Evolutionary conservation across 106 monocot genomes (phyloP), one percentile per base, ranked within the genome.

Genomic region (Agapanthus africanus): DNA sequence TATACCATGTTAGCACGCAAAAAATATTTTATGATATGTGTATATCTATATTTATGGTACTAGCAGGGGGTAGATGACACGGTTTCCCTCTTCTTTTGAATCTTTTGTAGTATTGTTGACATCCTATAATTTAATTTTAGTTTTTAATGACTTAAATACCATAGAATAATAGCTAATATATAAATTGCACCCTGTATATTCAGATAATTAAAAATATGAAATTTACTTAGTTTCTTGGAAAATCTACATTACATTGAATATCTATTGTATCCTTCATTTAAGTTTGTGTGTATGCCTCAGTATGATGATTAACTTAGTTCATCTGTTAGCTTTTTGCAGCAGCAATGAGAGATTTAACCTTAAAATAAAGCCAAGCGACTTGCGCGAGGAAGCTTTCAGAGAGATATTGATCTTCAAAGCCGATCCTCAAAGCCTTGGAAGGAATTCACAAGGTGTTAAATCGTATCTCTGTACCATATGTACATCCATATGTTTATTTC

Each of bases 261-360:
- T n/a, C 15, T 37, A 63, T 35, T n/a, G 16, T 63, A 19, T 26
- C 21, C 21, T 19, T 36, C 63, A 65, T 39, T 38, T 15, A 65
- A 40, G 35, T 22, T 40, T 40, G 40, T 40, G 25, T n/a, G 6
- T 64, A 38, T 67, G 15, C 32, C 22, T 28, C 8, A 47, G 18
- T 47, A 44, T 65, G 19, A 67, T 67, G 18, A 47, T 7, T 27
- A 38, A 42, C 13, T 4, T 14, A 40, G 26, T 30, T 47, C 4
- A 23, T 3, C 31, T 67, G 30, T 54, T 65, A 81, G 72, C 68
- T 77, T 73, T 76, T 81, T 67, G 69, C 76, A 72, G 76, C 72
- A 56, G 81, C 81, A 57, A n/a, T 81, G 47, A 77, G 50, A 54
- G 81, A 47, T 47, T 19, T 68, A 19, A 34, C 31, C 33, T 32